phyloP scores from a whole-genome alignment of 1,284 basidiomycete species.

The Sporisorium exsertum region DNA sequence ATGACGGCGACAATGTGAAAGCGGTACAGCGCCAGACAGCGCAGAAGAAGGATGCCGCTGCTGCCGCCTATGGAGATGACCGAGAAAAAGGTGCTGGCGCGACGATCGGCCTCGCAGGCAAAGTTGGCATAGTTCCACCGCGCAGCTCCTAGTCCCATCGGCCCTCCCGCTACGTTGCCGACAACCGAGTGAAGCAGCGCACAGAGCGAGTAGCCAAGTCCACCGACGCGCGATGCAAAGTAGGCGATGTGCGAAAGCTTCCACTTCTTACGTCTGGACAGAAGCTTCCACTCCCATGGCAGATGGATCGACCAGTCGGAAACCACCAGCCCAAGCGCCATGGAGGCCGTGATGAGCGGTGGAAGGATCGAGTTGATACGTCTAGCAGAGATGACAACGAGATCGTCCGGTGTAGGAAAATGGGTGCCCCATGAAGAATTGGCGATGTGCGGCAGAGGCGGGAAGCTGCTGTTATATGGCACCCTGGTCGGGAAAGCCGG shows the following conservation, averaged over 20 bases:
- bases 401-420: conserved; percentile 22
- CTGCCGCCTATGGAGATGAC: conserved; percentile 50
- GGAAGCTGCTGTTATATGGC: conserved; percentile 8
- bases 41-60: conserved; percentile 42
- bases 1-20: conserved; percentile 39
- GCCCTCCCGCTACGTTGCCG: conserved; percentile 39
- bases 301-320: conserved; percentile 51
- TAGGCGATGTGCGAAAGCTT: conserved; percentile 56
- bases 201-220: conserved; percentile 31
- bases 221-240: conserved; percentile 49
- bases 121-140: conserved; percentile 50
- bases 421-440: conserved; percentile 11
- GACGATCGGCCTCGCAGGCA: conserved; percentile 38
- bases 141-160: conserved; percentile 24
- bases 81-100: conserved; percentile 42
- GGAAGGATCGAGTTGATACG: conserved; percentile 45
- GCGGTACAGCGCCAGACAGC: conserved; percentile 47
- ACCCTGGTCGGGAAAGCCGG: conserved; percentile 37
- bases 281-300: conserved; percentile 49
- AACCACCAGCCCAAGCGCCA: conserved; percentile 45
- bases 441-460: conserved; percentile 27
- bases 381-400: conserved; percentile 41
- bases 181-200: conserved; percentile 40
- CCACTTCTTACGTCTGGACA: conserved; percentile 41
- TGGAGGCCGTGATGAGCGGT: conserved; percentile 39